Conservation (phyloP, 352 stramenopile genomes). For the Phytophthora sp. region DNA sequence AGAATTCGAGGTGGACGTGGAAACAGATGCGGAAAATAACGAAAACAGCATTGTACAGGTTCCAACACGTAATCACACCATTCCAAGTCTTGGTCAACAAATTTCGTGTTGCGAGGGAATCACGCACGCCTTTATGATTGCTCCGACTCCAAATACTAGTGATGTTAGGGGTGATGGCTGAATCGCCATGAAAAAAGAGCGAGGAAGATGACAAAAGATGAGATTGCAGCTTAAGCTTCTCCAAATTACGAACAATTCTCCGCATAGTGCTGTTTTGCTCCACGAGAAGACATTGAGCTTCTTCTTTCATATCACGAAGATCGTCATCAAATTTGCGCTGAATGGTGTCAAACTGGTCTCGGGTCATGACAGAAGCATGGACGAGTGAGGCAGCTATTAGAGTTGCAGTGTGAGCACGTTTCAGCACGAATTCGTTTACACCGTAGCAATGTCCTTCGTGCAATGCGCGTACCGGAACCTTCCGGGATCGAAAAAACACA, state of each 20-base stretch:
- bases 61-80: conserved; percentile 61
- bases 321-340: conserved; percentile 67
- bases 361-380: conserved; percentile 73
- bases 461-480: conserved; percentile 57
- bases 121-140: too few relatives aligned
- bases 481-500: conserved; percentile 52
- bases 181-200: conserved; percentile 67
- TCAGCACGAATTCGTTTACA: conserved; percentile 70
- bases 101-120: too few relatives aligned
- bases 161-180: too few relatives aligned
- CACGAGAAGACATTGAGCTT: conserved; percentile 39
- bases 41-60: conserved; percentile 74
- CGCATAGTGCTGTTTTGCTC: conserved; percentile 43
- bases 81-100: too few relatives aligned
- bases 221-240: conserved; percentile 56
- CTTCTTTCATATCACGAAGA: conserved; percentile 51
- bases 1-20: conserved; percentile 51
- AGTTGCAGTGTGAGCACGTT: conserved; percentile 44
- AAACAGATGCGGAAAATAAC: conserved; percentile 81
- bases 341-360: conserved; percentile 74
- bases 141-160: conserved; percentile 57
- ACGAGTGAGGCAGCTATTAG: conserved; percentile 56
- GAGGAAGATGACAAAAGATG: conserved; percentile 53
- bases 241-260: conserved; percentile 49
- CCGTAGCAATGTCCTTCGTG: conserved; percentile 74